phyloP scores from a whole-genome alignment of 2,329 filamentous ascomycete genomes.

The Lachnellula cervina region DNA sequence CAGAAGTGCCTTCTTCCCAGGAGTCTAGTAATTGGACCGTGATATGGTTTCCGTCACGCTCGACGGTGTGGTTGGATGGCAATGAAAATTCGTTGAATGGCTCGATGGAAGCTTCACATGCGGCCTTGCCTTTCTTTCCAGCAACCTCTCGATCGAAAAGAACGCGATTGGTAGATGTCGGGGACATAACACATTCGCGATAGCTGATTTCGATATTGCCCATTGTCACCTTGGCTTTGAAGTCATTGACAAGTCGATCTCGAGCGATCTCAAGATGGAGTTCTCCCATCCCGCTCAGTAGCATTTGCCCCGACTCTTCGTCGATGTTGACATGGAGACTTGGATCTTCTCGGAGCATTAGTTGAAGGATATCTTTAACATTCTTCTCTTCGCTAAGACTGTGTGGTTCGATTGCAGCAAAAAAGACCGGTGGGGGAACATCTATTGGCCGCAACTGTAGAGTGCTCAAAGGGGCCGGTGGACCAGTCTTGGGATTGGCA shows the following conservation, averaged over 20 bases:
- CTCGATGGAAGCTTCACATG: slow-evolving; percentile 64
- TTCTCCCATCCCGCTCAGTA: slow-evolving; percentile 93
- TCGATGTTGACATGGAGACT: slow-evolving; percentile 81
- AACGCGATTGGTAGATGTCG: slow-evolving; percentile 52
- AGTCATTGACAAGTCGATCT: slow-evolving; percentile 80
- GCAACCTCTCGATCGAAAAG: slow-evolving; percentile 76
- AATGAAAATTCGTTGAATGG: slow-evolving; percentile 47
- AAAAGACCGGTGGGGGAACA: slow-evolving; percentile 91
- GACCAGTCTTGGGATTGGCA: slow-evolving; percentile 53
- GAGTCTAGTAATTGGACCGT: slow-evolving; percentile 43
- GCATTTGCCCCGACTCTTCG: slow-evolving; percentile 86
- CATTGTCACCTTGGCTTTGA: slow-evolving; percentile 81
- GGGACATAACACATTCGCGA: slow-evolving; percentile 68
- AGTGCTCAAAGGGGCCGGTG: slow-evolving; percentile 63
- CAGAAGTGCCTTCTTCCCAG: slow-evolving; percentile 30
- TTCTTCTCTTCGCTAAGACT: slow-evolving; percentile 74
- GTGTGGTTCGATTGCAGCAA: slow-evolving; percentile 84
- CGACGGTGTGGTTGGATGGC: slow-evolving; percentile 39
- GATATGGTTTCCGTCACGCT: slow-evolving; percentile 68
- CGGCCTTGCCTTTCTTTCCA: slow-evolving; percentile 72
- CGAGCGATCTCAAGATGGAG: slow-evolving; percentile 90
- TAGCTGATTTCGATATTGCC: slow-evolving; percentile 94
- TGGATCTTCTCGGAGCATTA: slow-evolving; percentile 85
- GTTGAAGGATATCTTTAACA: slow-evolving; percentile 68
- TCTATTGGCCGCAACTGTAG: slow-evolving; percentile 83